Evolutionary conservation across 257 asterid genomes (phyloP), one percentile per base, ranked within the genome.

Genomic region (Nicotiana noctiflora): DNA sequence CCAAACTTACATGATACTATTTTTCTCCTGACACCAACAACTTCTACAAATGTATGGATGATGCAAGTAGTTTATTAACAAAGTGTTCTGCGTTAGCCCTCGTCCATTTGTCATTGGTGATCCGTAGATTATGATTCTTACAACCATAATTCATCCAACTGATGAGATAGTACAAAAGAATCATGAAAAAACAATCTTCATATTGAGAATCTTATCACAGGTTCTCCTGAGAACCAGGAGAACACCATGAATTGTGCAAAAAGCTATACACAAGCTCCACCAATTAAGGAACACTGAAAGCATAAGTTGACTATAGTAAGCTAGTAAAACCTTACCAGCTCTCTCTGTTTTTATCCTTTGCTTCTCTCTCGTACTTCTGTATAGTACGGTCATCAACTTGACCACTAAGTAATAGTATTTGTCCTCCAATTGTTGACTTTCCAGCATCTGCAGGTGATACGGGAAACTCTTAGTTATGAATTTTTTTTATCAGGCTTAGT

Each of bases 301-400:
- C 60, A 74, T 23, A 74, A 6, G 60, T 74, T 25, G 21, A 21
- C 44, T 23, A 23, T 49, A 44, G 25, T 49, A 49, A 23, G 79
- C 61, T 15, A 25, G 61, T 49, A 74, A 85, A 81, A 85, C 25
- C 91, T 86, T 84, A 96, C 99, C 99, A 96, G 87, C 99, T 96
- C 90, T 96, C 99, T 84, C 99, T 89, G 81, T 95, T 93, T 82
- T 96, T 96, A 12, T 96, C 98, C 84, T 96, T 96, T 40, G 99
- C 99, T 84, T 96, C 98, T 90, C 92, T 96, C 86, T 96, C 99
- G 62, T 94, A 96, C 77, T 96, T 96, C 82, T 96, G 99, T 82
- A 96, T 96, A 6, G 99, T 96, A 0, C 99, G 96, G 51, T 96
- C 99, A 87, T 96, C 99, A 79, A 96, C 99, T 85, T 96, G 98